Base-by-base conservation (phyloP, 2,329 filamentous ascomycete species). In the Pseudogymnoascus destructans region DNA sequence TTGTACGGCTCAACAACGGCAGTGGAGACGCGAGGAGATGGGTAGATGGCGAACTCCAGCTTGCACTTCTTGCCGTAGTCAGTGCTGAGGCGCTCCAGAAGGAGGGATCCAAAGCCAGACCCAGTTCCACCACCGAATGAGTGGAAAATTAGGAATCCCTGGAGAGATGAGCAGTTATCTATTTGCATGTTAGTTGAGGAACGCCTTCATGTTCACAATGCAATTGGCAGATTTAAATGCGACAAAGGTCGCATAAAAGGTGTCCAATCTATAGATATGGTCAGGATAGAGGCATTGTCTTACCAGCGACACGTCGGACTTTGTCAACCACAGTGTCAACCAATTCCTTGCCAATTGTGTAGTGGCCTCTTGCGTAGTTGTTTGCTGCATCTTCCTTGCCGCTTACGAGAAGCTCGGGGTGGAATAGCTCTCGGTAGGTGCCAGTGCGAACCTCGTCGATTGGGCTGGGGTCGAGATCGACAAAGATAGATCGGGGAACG, bases 1-100 rank as follows among this genome's bases (percentile, higher is more conserved):
- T 85, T 85, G 73, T 85, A 85, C 3, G 82, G 82, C 72, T 85
- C 82, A 33, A 85, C 82, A 35, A 85, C 80, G n/a, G 81, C 80
- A 57, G 80, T 84, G 17, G 80, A 80, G 58, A 83, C 79, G 63
- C 79, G 78, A 55, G 82, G 81, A 58, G 81, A 79, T 59, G 82
- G 82, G 70, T 85, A 85, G 59, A 85, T 78, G 61, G 80, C 75
- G 66, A 85, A 85, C 67, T 85, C 81, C 58, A 85, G 78, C 73
- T 85, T 85, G 66, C 75, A 82, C 73, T 85, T 85, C 75, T 84
- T 84, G 70, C 79, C 79, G 67, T 82, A 85, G 67, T 84, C 81
- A 64, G 77, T 77, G 55, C 80, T 79, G 58, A 85, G 75, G 64
- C 80, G 79, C 70, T 85, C 82, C 55, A 85, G 74, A 61, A 85